phyloP scores from a whole-genome alignment of 768 basidiomycete genomes.

The Clavulina sp. region DNA sequence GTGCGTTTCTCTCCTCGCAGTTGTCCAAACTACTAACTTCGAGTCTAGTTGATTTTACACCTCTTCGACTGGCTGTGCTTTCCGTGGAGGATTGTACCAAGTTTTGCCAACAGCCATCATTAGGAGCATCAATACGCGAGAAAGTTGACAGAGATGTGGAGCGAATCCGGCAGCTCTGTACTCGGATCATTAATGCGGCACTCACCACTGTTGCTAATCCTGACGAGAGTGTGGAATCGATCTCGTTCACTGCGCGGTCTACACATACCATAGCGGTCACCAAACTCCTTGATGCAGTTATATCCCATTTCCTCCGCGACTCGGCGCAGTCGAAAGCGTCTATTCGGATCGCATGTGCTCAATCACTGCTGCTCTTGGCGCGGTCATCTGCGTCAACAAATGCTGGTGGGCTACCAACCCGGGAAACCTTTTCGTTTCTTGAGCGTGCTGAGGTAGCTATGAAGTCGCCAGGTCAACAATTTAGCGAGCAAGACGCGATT shows the following conservation, averaged over 20 bases:
- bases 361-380: background rate
- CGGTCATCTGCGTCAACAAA: background rate
- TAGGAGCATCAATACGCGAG: background rate
- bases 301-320: background rate
- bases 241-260: background rate
- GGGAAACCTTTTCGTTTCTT: background rate
- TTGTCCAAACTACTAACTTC: background rate
- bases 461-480: background rate
- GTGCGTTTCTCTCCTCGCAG: background rate
- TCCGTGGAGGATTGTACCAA: background rate
- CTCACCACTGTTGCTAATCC: background rate
- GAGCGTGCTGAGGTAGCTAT: background rate
- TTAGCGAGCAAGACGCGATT: background rate
- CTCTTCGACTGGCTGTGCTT: background rate
- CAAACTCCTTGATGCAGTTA: background rate
- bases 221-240: background rate
- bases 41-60: background rate
- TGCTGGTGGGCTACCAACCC: background rate
- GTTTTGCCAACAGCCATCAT: background rate
- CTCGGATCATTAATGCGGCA: background rate
- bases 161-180: background rate
- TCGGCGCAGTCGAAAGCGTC: background rate
- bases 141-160: background rate
- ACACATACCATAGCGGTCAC: background rate
- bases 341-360: no score